Conservation (phyloP, 352 stramenopile species). For the Phytophthora brassicae region DNA sequence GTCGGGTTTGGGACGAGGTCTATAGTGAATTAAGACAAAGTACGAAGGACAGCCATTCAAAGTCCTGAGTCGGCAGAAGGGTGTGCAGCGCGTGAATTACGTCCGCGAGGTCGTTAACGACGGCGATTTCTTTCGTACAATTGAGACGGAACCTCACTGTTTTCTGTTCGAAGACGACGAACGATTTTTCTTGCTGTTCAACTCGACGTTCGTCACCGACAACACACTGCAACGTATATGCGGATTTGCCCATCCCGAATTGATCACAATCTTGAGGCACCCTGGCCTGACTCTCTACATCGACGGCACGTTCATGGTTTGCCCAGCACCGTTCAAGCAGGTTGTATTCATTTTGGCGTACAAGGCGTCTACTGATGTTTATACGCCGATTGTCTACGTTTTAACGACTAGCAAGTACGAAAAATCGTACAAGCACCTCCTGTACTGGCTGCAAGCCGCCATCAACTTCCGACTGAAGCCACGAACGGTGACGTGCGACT, state of each 20-base stretch:
- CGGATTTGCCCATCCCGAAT: background rate
- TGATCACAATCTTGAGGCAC: background rate
- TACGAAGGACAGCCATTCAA: background rate
- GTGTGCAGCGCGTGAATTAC: background rate
- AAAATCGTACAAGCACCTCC: background rate
- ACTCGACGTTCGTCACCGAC: background rate
- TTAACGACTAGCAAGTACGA: constrained; percentile 1
- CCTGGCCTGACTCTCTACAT: background rate
- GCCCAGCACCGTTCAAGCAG: background rate
- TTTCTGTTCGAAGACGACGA: background rate
- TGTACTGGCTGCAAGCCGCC: constrained; percentile 3
- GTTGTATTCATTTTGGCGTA: background rate
- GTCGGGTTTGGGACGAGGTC: background rate
- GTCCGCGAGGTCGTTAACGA: background rate
- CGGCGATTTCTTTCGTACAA: background rate
- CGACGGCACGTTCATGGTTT: background rate
- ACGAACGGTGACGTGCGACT: background rate
- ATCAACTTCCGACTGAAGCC: constrained; percentile 4
- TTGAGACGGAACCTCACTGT: background rate
- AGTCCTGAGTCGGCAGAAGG: background rate
- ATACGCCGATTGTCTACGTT: constrained; percentile 3
- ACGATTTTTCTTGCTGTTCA: background rate
- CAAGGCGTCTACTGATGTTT: background rate
- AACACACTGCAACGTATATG: background rate
- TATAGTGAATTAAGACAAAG: background rate